phyloP scores from a whole-genome alignment of 208 protist species.

The Angomonas desouzai region DNA sequence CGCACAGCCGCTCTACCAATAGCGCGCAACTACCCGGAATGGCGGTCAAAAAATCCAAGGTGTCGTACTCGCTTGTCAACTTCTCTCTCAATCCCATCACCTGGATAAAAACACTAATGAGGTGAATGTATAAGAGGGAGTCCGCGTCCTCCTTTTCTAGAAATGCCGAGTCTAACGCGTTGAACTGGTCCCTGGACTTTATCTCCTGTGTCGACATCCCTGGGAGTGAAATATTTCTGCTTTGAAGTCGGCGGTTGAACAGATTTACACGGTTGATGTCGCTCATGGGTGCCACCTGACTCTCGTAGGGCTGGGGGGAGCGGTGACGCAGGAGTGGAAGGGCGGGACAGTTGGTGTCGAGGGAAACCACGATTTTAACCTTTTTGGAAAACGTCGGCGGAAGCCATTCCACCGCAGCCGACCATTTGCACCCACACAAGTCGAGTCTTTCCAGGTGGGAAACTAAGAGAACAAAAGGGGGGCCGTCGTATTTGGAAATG shows the following conservation, averaged over 20 bases:
- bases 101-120: slow-evolving; percentile 51
- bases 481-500: slow-evolving; percentile 46
- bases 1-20: slow-evolving; percentile 39
- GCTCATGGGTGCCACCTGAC: slow-evolving; percentile 53
- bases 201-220: slow-evolving; percentile 25
- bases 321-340: slow-evolving; percentile 63
- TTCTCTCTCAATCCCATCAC: slow-evolving; percentile 24
- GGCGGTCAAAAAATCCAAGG: slow-evolving; percentile 35
- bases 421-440: slow-evolving; percentile 36
- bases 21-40: slow-evolving; percentile 50
- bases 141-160: slow-evolving; percentile 68
- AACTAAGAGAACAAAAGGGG: slow-evolving; percentile 50
- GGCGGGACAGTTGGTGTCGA: slow-evolving; percentile 65
- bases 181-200: slow-evolving; percentile 28
- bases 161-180: slow-evolving; percentile 55
- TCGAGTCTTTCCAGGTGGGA: slow-evolving; percentile 57
- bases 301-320: slow-evolving; percentile 78
- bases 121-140: slow-evolving; percentile 41
- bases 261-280: slow-evolving; percentile 40
- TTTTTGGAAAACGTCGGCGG: slow-evolving; percentile 47
- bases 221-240: slow-evolving; percentile 30
- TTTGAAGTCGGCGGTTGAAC: slow-evolving; percentile 28
- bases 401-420: slow-evolving; percentile 59
- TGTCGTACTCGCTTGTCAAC: slow-evolving; percentile 37
- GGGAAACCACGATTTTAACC: slow-evolving; percentile 54